phyloP scores from a whole-genome alignment of 1,139 yeast genomes.

The Zygoascus hellenicus region DNA sequence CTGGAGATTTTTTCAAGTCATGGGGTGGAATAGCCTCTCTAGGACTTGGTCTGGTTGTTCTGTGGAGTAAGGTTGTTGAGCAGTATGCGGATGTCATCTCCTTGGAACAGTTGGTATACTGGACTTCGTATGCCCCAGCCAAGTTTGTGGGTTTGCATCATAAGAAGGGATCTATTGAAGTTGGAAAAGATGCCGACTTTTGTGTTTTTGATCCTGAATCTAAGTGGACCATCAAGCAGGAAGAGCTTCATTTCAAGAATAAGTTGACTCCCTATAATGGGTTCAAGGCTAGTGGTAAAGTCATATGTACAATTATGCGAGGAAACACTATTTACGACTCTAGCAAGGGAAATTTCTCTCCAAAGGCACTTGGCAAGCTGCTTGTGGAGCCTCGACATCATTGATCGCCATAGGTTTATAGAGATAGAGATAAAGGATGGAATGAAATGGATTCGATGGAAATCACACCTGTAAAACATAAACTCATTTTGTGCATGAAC shows the following conservation, averaged over 20 bases:
- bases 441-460: background rate
- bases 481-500: too few relatives aligned
- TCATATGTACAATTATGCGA: conserved; percentile 69
- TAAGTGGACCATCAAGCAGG: conserved; percentile 51
- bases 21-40: conserved; percentile 98
- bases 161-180: conserved; percentile 61
- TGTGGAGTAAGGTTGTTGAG: conserved; percentile 64
- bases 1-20: conserved; percentile 84
- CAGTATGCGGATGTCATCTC: conserved; percentile 33
- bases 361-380: conserved; percentile 19
- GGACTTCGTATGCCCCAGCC: conserved; percentile 84
- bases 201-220: conserved; percentile 67
- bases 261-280: conserved; percentile 85
- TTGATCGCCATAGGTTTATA: background rate
- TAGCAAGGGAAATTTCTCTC: conserved; percentile 15
- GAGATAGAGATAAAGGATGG: background rate
- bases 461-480: too few relatives aligned
- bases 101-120: conserved; percentile 57
- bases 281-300: conserved; percentile 59
- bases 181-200: conserved; percentile 84
- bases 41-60: conserved; percentile 79
- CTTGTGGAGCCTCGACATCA: conserved; percentile 15
- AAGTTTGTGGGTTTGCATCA: conserved; percentile 73
- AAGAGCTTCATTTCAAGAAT: conserved; percentile 67
- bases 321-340: conserved; percentile 60